phyloP scores from a whole-genome alignment of 2,329 filamentous ascomycete genomes.

The Fusarium dlaminii region DNA sequence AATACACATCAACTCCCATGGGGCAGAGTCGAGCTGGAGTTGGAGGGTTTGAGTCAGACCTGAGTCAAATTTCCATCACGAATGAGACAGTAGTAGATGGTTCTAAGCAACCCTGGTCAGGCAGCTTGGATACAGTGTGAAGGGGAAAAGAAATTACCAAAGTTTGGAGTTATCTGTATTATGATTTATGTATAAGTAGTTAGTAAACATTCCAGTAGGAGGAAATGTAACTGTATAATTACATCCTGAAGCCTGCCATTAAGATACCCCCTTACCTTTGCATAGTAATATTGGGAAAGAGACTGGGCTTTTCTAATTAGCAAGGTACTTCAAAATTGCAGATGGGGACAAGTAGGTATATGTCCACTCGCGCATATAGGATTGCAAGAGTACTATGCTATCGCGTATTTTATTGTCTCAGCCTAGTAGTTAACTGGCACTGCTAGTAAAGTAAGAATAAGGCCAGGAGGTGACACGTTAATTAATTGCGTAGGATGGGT shows the following conservation, averaged over 20 bases:
- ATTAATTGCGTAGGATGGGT: background rate
- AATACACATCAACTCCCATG: slow-evolving; percentile 17
- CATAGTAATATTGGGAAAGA: too few species aligned
- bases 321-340: too few species aligned
- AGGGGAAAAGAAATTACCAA: background rate
- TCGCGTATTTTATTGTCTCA: background rate
- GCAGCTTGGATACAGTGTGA: background rate
- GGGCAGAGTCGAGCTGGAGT: background rate
- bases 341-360: too few species aligned
- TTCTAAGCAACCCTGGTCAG: background rate
- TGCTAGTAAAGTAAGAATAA: background rate
- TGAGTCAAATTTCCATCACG: slow-evolving; percentile 34
- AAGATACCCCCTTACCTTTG: too few species aligned
- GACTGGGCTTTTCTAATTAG: too few species aligned
- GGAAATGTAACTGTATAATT: background rate
- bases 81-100: slow-evolving; percentile 31
- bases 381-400: too few species aligned
- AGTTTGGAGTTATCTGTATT: background rate
- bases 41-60: background rate
- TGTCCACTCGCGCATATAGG: too few species aligned
- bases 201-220: background rate
- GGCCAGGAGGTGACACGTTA: background rate
- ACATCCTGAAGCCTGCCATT: too few species aligned
- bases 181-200: background rate
- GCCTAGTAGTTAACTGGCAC: background rate